Evolutionary conservation across 495 filamentous ascomycete genomes (phyloP).

Genomic region (Aspergillus homomorphus): DNA sequence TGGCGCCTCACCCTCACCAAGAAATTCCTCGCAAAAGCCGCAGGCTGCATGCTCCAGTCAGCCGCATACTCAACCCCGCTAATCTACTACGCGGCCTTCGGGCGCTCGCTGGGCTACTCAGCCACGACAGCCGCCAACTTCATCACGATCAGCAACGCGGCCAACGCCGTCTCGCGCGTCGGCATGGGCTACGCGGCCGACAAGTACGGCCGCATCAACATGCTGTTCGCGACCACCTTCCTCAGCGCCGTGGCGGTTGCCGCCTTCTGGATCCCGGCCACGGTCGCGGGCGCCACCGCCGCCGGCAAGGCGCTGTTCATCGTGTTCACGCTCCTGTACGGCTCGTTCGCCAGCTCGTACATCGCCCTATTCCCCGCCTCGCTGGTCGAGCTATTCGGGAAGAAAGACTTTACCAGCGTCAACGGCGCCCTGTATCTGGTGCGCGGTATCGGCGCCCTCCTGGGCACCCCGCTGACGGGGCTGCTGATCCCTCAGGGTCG

Average conservation of each 20-base stretch:
- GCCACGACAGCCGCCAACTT: conserved; percentile 32
- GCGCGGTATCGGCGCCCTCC: neutral
- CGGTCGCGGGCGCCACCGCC: conserved; percentile 17
- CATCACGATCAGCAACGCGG: conserved; percentile 31
- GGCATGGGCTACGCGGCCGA: conserved; percentile 40
- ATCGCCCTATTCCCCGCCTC: conserved; percentile 40
- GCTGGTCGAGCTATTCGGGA: conserved; percentile 42
- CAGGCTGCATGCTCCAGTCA: conserved; percentile 33
- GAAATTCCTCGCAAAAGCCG: conserved; percentile 33
- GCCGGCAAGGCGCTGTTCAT: conserved; percentile 32
- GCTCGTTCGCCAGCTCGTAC: conserved; percentile 40
- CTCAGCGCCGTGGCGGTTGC: conserved; percentile 34
- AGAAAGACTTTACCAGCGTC: conserved; percentile 39
- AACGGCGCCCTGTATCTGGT: conserved; percentile 17
- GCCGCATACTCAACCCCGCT: conserved; percentile 42
- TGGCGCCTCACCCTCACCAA: conserved; percentile 30
- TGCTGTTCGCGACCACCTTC: conserved; percentile 36
- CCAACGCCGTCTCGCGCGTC: conserved; percentile 29
- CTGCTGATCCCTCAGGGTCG: neutral
- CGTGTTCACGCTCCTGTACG: conserved; percentile 37
- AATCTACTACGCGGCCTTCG: conserved; percentile 39
- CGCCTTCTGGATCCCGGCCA: conserved; percentile 41
- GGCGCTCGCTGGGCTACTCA: conserved; percentile 38
- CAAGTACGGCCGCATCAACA: conserved; percentile 43
- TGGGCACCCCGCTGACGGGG: neutral